Evolutionary conservation across 2,329 filamentous ascomycete species (phyloP), one percentile per base, ranked within the genome.

Genomic region (Apiospora pterosperma): DNA sequence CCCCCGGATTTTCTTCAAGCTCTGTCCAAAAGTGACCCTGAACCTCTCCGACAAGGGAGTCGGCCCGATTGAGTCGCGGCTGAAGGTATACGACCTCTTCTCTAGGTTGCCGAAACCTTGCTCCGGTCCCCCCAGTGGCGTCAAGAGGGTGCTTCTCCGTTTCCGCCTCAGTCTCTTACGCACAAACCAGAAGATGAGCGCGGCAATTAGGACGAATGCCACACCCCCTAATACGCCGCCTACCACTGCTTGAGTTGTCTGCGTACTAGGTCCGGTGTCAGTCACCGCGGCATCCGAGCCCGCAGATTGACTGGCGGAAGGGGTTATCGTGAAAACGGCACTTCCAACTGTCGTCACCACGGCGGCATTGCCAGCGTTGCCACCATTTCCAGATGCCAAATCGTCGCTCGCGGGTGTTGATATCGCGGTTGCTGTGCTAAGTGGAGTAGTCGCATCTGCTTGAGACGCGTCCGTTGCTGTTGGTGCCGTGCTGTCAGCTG

Each of bases 191-290:
- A 85, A 68, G 3, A 85, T 66, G 44, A 87, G 78, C 0, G 76
- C 79, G 25, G 85, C 69, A 19, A 87, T 65, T 4, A 78, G 78
- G 39, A 83, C 67, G n/a, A 79, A 75, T 0, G 81, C 79, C 1
- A 85, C 71, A 4, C 81, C 81, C 34, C 84, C 85, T 5, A 85
- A 73, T 3, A 85, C 80, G 42, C 84, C 81, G 11, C 82, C 85
- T 1, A 82, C 82, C 52, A 88, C 78, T 6, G 81, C 80, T 31
- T 79, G 74, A 0, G 80, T 80, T 7, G 75, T 78, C 34, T 73
- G 69, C 2, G 72, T 74, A 31, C 71, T 74, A 61, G 69, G 70
- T 25, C 67, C 69, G 61, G 67, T 71, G 28, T 68, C 67, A 16
- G 58, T 73, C 62, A 23, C 73, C 64, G 67, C 69, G 71, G 67